Percentiles rank a stretch among this genome's conserved stretches.
Evolutionary conservation across 2,329 filamentous ascomycete genomes (phyloP).

Genomic region (Hypoxylon sp.): DNA sequence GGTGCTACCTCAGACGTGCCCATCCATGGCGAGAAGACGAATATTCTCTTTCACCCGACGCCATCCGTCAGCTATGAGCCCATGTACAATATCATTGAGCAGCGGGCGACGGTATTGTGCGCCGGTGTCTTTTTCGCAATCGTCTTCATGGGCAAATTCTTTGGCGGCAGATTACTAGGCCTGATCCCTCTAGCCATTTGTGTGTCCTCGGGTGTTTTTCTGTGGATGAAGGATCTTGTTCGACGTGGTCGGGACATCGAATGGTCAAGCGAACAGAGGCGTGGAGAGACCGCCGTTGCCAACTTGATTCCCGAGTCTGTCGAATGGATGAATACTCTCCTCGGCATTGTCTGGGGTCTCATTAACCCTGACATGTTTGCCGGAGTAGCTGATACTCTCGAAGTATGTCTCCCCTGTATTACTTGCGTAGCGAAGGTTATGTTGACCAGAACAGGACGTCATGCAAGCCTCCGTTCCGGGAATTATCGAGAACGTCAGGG

Average conservation of each 20-base stretch:
- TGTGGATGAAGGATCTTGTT: conserved; percentile 92
- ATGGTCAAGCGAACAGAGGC: conserved; percentile 87
- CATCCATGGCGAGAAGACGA: conserved; percentile 96
- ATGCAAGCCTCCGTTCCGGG: conserved; percentile 96
- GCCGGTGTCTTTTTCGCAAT: conserved; percentile 78
- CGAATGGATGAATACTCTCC: conserved; percentile 93
- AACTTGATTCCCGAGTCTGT: conserved; percentile 95
- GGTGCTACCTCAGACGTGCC: conserved; percentile 93
- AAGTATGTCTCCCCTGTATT: conserved; percentile 54
- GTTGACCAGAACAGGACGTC: conserved; percentile 70
- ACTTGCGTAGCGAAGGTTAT: rapidly evolving
- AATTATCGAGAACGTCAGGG: conserved; percentile 92
- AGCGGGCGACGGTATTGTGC: conserved; percentile 77
- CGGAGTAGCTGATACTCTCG: conserved; percentile 90
- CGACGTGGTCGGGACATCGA: conserved; percentile 84
- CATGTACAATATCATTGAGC: conserved; percentile 83
- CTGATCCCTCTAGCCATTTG: conserved; percentile 79
- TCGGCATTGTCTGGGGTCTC: conserved; percentile 88
- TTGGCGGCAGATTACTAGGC: conserved; percentile 82
- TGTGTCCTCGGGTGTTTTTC: conserved; percentile 81
- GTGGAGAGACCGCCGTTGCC: conserved; percentile 85
- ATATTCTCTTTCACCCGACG: conserved; percentile 94
- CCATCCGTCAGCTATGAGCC: conserved; percentile 91
- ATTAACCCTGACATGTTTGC: conserved; percentile 96
- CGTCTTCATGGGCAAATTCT: conserved; percentile 80